Evolutionary conservation across 345 rosid species (phyloP), one percentile per base, ranked within the genome.

Genomic region (Citrus mangshanensis): DNA sequence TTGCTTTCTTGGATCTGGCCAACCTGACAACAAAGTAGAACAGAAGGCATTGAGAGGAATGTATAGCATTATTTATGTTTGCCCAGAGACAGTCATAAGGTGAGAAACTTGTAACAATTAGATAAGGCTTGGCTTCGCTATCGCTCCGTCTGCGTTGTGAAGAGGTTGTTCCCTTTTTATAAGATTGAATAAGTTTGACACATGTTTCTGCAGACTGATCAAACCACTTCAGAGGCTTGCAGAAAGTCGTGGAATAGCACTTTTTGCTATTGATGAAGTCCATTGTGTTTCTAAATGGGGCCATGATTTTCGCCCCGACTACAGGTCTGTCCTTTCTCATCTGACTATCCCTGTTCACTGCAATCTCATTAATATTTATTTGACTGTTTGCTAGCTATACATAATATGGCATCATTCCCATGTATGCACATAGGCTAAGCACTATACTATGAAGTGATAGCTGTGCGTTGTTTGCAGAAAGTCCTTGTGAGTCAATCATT

Each of bases 221-320:
- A 77, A 85, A 71, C 92, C 91, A 76, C 93, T 92, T 67, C 94
- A 92, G 88, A 82, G 51, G 80, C 98, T 95, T 61, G 94, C 98
- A 73, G 84, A 89, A 83, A 81, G 81, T 73, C 92, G 85, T 65
- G 98, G 98, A 69, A 92, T 95, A 59, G 86, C 94, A 55, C 82
- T 95, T 79, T 95, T 93, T 89, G 98, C 98, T 21, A 87, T 95
- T 72, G 98, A 95, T 80, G 98, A 95, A 83, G 98, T 78, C 7
- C 98, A 95, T 79, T 95, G 98, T 79, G 92, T 95, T 79, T 95
- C 98, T 58, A 93, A 93, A 78, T 95, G 98, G 98, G 98, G 98
- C 80, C 98, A 95, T 87, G 94, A 93, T 84, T 95, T 95, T 84
- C 93, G 98, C 62, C 97, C 94, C 4, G 89, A 86, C 80, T 95